Base-by-base conservation (phyloP, 2,329 filamentous ascomycete genomes). In the Pezicula carpinea region DNA sequence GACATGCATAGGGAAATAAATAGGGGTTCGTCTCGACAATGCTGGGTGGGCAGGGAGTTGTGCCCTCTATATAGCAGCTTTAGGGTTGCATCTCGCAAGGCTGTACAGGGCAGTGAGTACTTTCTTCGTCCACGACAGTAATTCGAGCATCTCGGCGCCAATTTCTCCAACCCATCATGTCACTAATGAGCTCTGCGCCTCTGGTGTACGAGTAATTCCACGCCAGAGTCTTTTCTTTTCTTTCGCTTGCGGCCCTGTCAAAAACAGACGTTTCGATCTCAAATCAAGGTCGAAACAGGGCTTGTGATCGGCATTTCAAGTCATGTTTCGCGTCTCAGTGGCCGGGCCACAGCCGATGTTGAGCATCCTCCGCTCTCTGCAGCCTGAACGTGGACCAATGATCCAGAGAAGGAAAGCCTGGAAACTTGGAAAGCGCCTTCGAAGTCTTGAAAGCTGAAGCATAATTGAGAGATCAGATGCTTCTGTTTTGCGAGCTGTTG, bases 371-470 rank as follows among this genome's bases (percentile, higher is more conserved):
- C 34, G 32, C 18, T 43, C 18, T 34, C 23, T 33, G 33, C 33
- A 19, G 11, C 33, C 33, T 35, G 8, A 19, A 49, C 50, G 47
- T 49, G 50, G 50, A 32, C 50, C 47, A 52, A 49, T 23, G 34
- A 38, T 34, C 22, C 36, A 47, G 44, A 36, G 26, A 29, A 29
- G 26, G 10, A 11, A 29, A 29, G 26, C 13, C 26, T 11, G 13
- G 26, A 29, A 29, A 11, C 26, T 29, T 29, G 10, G 26, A 11
- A 29, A 29, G 26, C 26, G n/a, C n/a, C n/a, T n/a, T 29, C 13
- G 26, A 29, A 29, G 26, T 11, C 10, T 29, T 11, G 26, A 11
- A 10, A 29, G 26, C 13, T 29, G 26, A 29, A n/a, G n/a, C 26
- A 10, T 11, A 29, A 11, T 29, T 29, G 26, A 29, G 26, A 29